phyloP scores from a whole-genome alignment of 495 filamentous ascomycete species.

The Penicillium bialowiezense region DNA sequence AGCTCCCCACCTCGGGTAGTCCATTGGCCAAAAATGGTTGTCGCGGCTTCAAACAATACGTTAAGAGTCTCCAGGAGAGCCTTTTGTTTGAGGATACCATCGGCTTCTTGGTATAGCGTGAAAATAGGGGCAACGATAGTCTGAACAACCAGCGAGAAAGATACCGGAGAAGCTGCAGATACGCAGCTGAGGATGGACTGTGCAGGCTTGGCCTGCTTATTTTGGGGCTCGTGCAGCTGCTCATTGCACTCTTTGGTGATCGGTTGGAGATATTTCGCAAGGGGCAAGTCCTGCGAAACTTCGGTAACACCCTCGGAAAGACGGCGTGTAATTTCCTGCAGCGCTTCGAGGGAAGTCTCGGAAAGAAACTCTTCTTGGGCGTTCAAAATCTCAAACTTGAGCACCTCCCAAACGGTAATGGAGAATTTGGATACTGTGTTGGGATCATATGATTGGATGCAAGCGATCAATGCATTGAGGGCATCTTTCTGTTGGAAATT shows the following conservation, averaged over 20 bases:
- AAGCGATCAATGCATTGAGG: constrained; percentile 62
- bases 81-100: constrained; percentile 63
- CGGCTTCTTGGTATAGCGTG: constrained; percentile 61
- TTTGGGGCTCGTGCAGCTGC: constrained; percentile 70
- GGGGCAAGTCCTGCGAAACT: constrained; percentile 47
- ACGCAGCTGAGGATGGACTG: constrained; percentile 60
- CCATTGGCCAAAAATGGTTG: constrained; percentile 58
- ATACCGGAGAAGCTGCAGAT: constrained; percentile 52
- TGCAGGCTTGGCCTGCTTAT: constrained; percentile 69
- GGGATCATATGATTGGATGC: constrained; percentile 58
- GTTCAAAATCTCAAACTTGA: constrained; percentile 77
- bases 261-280: constrained; percentile 60
- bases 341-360: constrained; percentile 53
- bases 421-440: constrained; percentile 66
- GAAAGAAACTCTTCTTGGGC: constrained; percentile 70
- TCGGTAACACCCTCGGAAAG: constrained; percentile 53
- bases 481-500: constrained; percentile 63
- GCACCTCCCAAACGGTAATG: constrained; percentile 66
- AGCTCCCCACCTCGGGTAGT: constrained; percentile 36
- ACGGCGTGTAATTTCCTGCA: constrained; percentile 55
- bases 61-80: constrained; percentile 64
- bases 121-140: constrained; percentile 58
- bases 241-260: constrained; percentile 70
- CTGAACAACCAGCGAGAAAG: constrained; percentile 54
- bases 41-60: constrained; percentile 55